Conservation (phyloP, 1,284 basidiomycete genomes). For the Microstroma glucosiphilum region DNA sequence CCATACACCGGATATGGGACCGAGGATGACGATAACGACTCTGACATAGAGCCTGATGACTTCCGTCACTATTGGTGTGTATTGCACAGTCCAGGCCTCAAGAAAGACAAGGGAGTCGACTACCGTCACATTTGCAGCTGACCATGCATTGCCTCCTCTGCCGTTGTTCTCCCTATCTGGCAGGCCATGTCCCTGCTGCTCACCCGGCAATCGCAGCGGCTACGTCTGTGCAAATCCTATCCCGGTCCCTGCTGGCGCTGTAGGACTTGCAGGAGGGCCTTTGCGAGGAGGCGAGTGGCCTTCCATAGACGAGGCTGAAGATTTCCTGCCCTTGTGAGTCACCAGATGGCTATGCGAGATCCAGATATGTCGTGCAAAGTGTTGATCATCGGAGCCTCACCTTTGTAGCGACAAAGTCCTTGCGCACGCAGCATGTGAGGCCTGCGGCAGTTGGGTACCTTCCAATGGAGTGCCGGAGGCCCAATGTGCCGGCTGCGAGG, state of each 20-base stretch:
- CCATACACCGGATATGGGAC: not conserved
- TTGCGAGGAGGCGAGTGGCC: not conserved
- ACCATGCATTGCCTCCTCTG: not conserved
- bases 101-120: too few species aligned
- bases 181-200: conserved; percentile 5
- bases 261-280: not conserved
- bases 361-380: not conserved
- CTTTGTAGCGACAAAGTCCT: not conserved
- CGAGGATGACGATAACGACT: not conserved
- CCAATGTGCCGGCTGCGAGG: not conserved
- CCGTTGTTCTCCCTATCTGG: not conserved
- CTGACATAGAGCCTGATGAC: not conserved
- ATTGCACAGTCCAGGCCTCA: not conserved
- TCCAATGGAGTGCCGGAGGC: not conserved
- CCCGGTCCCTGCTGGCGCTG: not conserved
- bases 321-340: not conserved
- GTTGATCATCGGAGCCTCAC: too few species aligned
- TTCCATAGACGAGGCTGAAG: not conserved
- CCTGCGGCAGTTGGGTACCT: not conserved
- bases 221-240: not conserved
- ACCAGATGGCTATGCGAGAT: not conserved
- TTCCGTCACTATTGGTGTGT: not conserved
- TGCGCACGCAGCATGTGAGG: not conserved
- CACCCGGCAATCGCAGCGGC: not conserved
- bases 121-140: too few species aligned